A percentile compares a stretch with the other conserved stretches of the same genome.
Conservation (phyloP, 2,329 filamentous ascomycete genomes). For the Didymella sp. region DNA sequence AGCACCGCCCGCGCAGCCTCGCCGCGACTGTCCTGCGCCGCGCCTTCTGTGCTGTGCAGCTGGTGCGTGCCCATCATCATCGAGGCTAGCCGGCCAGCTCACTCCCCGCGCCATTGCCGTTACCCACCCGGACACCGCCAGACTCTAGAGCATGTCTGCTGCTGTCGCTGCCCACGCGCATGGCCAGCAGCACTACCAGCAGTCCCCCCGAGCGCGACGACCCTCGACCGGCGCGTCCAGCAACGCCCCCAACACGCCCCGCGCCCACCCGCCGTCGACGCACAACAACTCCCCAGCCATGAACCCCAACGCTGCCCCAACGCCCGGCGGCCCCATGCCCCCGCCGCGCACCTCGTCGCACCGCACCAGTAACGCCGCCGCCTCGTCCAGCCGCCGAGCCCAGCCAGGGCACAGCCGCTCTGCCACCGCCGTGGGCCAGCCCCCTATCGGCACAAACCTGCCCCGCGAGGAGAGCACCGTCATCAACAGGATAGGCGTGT, state of each 20-base stretch:
- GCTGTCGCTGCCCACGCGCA: slow-evolving; percentile 48
- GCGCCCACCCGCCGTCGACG: slow-evolving; percentile 47
- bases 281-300: slow-evolving; percentile 44
- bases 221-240: slow-evolving; percentile 43
- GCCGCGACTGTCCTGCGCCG: background rate
- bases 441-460: slow-evolving; percentile 61
- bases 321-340: slow-evolving; percentile 67
- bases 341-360: slow-evolving; percentile 83
- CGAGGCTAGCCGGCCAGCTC: slow-evolving; percentile 18
- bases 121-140: slow-evolving; percentile 18
- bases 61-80: background rate
- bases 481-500: slow-evolving; percentile 77
- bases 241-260: slow-evolving; percentile 53
- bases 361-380: slow-evolving; percentile 52
- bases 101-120: background rate
- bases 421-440: slow-evolving; percentile 59
- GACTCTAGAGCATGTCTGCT: slow-evolving; percentile 44
- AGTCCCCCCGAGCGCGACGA: slow-evolving; percentile 40
- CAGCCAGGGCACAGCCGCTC: slow-evolving; percentile 55
- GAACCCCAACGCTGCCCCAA: slow-evolving; percentile 61
- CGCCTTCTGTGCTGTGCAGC: slow-evolving; percentile 4
- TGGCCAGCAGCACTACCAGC: slow-evolving; percentile 44
- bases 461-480: slow-evolving; percentile 80
- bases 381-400: slow-evolving; percentile 50
- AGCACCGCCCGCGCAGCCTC: slow-evolving; percentile 8